Percentiles rank a stretch among this genome's conserved stretches.
These are phyloP conservation scores for Thinopyrum elongatum DNA, from an alignment of 176 grass and related monocot species.

Conservation along the genomic window DNA sequence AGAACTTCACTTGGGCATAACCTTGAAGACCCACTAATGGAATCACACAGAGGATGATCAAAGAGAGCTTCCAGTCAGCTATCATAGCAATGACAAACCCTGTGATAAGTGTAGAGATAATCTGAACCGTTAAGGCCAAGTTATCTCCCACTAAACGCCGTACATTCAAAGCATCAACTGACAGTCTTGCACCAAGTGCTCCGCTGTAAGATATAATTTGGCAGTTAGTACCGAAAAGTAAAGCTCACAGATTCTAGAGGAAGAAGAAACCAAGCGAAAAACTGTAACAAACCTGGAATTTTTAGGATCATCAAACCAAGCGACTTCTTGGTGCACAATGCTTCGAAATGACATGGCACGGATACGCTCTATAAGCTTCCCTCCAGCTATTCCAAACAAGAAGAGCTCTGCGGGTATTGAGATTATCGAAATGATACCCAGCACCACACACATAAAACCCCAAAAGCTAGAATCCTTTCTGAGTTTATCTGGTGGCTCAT, in stretches of 20 bases:
- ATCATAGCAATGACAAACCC: constrained; percentile 66
- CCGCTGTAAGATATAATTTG: constrained; percentile 46
- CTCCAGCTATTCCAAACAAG: constrained; percentile 78
- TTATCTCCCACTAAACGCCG: constrained; percentile 80
- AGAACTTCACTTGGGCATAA: constrained; percentile 77
- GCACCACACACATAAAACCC: constrained; percentile 73
- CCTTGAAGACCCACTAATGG: constrained; percentile 75
- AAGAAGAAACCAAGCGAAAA: background rate
- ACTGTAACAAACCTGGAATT: constrained; percentile 67
- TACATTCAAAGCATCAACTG: constrained; percentile 80
- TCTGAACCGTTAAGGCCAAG: constrained; percentile 62
- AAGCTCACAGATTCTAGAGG: background rate
- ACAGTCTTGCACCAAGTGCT: constrained; percentile 65
- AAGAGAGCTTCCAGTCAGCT: constrained; percentile 70
- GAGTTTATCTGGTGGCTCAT: constrained; percentile 56
- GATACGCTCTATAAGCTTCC: constrained; percentile 85
- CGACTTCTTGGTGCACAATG: constrained; percentile 76
- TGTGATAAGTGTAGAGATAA: constrained; percentile 40
- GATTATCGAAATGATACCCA: constrained; percentile 54
- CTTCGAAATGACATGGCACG: constrained; percentile 65
- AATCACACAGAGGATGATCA: constrained; percentile 63
- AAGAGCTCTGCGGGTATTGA: constrained; percentile 61
- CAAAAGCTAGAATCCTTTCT: constrained; percentile 73
- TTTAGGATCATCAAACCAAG: constrained; percentile 83
- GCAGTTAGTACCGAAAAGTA: constrained; percentile 14